Conservation (phyloP, 2,329 filamentous ascomycete genomes). For the Talaromyces sp. region DNA sequence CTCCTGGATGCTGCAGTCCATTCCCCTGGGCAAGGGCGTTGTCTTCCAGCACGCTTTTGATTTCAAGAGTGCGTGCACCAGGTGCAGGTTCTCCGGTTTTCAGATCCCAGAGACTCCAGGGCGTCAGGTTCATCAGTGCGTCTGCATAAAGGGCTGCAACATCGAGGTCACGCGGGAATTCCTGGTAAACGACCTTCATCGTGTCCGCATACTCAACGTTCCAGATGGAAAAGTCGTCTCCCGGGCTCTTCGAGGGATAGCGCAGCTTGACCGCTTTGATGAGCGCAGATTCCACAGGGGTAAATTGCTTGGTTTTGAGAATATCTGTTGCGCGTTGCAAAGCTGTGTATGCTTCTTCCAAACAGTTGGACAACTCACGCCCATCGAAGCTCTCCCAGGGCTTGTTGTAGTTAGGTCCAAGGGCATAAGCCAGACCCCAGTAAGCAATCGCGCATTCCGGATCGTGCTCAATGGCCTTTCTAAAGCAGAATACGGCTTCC, state of each 20-base stretch:
- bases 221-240: neutral
- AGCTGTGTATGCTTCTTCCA: constrained; percentile 49
- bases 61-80: constrained; percentile 54
- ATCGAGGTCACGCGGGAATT: constrained; percentile 55
- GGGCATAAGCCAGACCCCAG: constrained; percentile 47
- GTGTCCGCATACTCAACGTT: constrained; percentile 51
- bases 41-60: constrained; percentile 53
- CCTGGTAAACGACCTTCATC: constrained; percentile 52
- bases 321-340: constrained; percentile 46
- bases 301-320: neutral
- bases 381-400: constrained; percentile 46
- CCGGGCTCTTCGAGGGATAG: neutral
- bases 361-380: constrained; percentile 32
- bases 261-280: constrained; percentile 2
- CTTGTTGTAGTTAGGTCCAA: constrained; percentile 52
- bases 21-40: constrained; percentile 48
- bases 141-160: constrained; percentile 61
- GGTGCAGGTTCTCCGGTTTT: constrained; percentile 52
- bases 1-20: constrained; percentile 57
- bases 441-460: constrained; percentile 41
- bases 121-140: constrained; percentile 60
- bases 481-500: constrained; percentile 54
- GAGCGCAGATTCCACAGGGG: neutral
- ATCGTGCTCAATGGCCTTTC: constrained; percentile 39
- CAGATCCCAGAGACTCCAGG: constrained; percentile 62